Percentiles rank a stretch among this genome's conserved stretches.
Evolutionary conservation across 225 moss, liverwort and hornwort genomes (phyloP).

Genomic region (Bryoerythrophyllum caledonicum): DNA sequence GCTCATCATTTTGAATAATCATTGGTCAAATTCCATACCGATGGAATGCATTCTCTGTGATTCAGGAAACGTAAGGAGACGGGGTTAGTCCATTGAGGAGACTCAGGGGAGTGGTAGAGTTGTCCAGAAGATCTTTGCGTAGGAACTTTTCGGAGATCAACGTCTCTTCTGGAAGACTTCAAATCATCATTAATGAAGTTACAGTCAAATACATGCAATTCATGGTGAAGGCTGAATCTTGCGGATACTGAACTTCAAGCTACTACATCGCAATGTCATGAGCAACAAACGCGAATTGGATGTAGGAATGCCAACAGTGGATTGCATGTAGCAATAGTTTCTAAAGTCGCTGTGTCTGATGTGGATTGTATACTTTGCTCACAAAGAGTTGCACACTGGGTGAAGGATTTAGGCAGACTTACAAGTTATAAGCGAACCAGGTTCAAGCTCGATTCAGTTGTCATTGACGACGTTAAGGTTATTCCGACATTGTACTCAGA

Average conservation of each 20-base stretch:
- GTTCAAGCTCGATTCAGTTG: not conserved
- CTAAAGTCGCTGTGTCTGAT: not conserved
- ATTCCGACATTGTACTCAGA: not conserved
- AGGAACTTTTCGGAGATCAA: not conserved
- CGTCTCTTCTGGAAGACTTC: not conserved
- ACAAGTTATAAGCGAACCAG: not conserved
- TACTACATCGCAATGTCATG: conserved; percentile 3
- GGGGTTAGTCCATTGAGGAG: not conserved
- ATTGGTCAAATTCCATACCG: conserved; percentile 4
- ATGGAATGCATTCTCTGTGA: conserved; percentile 24
- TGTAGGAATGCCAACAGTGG: not conserved
- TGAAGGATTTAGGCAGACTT: not conserved
- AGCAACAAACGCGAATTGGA: not conserved
- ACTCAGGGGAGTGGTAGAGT: not conserved
- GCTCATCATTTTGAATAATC: conserved; percentile 10
- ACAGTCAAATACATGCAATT: conserved; percentile 7
- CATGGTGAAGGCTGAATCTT: not conserved
- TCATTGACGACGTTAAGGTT: not conserved
- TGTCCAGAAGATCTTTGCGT: no score
- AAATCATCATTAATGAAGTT: not conserved
- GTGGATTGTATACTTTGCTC: not conserved
- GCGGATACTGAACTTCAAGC: not conserved
- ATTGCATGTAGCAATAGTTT: no score
- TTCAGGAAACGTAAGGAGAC: not conserved
- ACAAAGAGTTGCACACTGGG: not conserved